Evolutionary conservation across 2,329 filamentous ascomycete genomes (phyloP).

Genomic region (Ploettnerulaceae sp.): DNA sequence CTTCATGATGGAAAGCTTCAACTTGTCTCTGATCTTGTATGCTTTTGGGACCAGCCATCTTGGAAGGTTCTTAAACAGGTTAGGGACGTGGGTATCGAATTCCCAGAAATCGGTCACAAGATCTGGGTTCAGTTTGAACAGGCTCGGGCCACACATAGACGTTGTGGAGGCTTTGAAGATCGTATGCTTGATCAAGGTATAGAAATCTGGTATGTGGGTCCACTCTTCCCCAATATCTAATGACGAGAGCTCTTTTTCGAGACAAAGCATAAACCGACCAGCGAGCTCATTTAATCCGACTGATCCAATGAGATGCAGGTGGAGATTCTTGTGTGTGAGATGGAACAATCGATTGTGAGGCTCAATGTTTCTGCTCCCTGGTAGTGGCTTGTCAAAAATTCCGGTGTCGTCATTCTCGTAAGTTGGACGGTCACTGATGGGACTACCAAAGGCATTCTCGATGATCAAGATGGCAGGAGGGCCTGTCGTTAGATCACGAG

Average conservation of each 20-base stretch:
- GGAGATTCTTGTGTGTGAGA: constrained; percentile 13
- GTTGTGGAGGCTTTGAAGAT: constrained; percentile 28
- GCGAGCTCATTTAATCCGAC: constrained; percentile 14
- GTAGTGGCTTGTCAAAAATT: constrained; percentile 12
- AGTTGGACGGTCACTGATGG: constrained; percentile 3
- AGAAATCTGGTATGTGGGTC: constrained; percentile 27
- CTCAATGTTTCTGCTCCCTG: constrained; percentile 12
- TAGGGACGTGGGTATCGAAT: constrained; percentile 25
- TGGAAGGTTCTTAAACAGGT: constrained; percentile 25
- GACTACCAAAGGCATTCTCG: constrained; percentile 20
- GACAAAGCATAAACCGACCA: constrained; percentile 9
- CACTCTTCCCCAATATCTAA: constrained; percentile 17
- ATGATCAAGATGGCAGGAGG: constrained; percentile 13
- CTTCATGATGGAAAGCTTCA: constrained; percentile 21
- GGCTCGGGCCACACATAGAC: constrained; percentile 28
- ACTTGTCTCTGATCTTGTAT: constrained; percentile 24
- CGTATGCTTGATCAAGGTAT: constrained; percentile 23
- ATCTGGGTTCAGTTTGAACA: constrained; percentile 28
- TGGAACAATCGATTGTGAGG: constrained; percentile 19
- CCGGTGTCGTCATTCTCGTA: constrained; percentile 19
- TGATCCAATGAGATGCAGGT: constrained; percentile 17
- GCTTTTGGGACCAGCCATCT: constrained; percentile 27
- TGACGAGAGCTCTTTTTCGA: constrained; percentile 10
- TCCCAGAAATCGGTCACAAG: constrained; percentile 31
- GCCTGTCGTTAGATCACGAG: constrained; percentile 16